A percentile compares a stretch with the other conserved stretches of the same genome.
Evolutionary conservation across 345 rosid species (phyloP).

Genomic region (Psidium friedrichsthalianum): DNA sequence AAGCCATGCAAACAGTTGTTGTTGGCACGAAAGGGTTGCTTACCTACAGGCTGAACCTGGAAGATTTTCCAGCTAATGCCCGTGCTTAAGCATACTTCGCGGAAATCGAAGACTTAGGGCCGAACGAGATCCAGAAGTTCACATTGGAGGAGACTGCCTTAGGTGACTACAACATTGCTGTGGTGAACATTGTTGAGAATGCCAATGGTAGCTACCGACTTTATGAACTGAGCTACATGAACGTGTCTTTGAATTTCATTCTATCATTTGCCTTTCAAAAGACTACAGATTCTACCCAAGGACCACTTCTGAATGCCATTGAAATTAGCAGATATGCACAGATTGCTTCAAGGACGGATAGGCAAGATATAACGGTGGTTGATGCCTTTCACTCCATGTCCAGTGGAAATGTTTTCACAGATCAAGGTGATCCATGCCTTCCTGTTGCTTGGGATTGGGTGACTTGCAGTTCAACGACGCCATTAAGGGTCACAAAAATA

Average conservation of each 20-base stretch:
- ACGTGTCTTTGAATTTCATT: constrained; percentile 62
- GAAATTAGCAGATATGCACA: constrained; percentile 78
- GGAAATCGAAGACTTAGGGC: constrained; percentile 69
- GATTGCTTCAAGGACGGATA: constrained; percentile 54
- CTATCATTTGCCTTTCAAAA: constrained; percentile 64
- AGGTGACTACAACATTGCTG: constrained; percentile 81
- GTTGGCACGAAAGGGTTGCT: constrained; percentile 68
- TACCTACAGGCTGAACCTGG: constrained; percentile 78
- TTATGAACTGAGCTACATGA: constrained; percentile 98
- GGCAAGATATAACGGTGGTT: constrained; percentile 46
- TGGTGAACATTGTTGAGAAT: constrained; percentile 89
- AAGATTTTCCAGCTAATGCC: constrained; percentile 93
- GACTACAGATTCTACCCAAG: constrained; percentile 72
- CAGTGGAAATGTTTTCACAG: constrained; percentile 39
- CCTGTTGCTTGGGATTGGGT: constrained; percentile 83
- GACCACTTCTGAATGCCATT: constrained; percentile 82
- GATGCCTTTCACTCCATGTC: constrained; percentile 41
- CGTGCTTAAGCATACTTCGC: constrained; percentile 91
- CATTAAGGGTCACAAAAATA: constrained; percentile 86
- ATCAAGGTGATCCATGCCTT: constrained; percentile 85
- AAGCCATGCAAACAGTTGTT: constrained; percentile 96
- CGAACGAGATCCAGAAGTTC: constrained; percentile 73
- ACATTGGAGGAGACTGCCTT: constrained; percentile 46
- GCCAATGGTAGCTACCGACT: constrained; percentile 85
- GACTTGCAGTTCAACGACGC: constrained; percentile 48